Conservation (phyloP, 2,329 filamentous ascomycete genomes). For the Claviceps digitariae region DNA sequence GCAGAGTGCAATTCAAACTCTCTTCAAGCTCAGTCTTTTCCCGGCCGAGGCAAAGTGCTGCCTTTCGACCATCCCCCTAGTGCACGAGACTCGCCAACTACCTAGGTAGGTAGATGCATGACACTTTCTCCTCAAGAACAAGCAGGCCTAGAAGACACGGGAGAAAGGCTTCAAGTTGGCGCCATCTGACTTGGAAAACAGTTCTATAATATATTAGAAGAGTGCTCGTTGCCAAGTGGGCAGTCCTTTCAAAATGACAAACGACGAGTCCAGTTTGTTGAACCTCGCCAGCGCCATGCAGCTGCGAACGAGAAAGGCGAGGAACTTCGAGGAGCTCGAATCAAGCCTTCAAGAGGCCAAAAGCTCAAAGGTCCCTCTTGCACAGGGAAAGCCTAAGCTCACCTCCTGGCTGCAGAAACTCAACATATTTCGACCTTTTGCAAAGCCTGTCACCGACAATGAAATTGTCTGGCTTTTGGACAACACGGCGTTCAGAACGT, state of each 20-base stretch:
- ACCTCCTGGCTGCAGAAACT: conserved; percentile 36
- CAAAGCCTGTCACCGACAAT: conserved; percentile 43
- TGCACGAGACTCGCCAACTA: conserved; percentile 3
- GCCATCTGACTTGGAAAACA: background rate
- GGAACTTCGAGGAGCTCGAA: conserved; percentile 37
- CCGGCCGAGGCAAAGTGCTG: background rate
- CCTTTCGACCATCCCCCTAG: background rate
- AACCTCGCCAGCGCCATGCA: conserved; percentile 31
- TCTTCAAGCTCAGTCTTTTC: background rate
- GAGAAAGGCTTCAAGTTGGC: background rate
- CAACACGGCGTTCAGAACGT: conserved; percentile 63
- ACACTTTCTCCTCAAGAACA: background rate
- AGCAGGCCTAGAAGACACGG: background rate
- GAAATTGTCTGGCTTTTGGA: conserved; percentile 84
- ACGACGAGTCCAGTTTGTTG: conserved; percentile 13
- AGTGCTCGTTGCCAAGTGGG: background rate
- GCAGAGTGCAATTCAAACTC: background rate
- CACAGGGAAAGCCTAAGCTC: conserved; percentile 11
- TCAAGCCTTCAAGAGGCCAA: conserved; percentile 28
- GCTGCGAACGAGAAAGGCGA: conserved; percentile 32
- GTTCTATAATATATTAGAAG: background rate
- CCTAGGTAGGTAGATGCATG: background rate
- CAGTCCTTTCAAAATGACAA: conserved; percentile 11
- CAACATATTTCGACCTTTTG: conserved; percentile 36
- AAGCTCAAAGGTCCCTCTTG: conserved; percentile 11